These are phyloP conservation scores for Parachlorella kessleri DNA, from an alignment of 139 green algal species.

Conservation along the genomic window DNA sequence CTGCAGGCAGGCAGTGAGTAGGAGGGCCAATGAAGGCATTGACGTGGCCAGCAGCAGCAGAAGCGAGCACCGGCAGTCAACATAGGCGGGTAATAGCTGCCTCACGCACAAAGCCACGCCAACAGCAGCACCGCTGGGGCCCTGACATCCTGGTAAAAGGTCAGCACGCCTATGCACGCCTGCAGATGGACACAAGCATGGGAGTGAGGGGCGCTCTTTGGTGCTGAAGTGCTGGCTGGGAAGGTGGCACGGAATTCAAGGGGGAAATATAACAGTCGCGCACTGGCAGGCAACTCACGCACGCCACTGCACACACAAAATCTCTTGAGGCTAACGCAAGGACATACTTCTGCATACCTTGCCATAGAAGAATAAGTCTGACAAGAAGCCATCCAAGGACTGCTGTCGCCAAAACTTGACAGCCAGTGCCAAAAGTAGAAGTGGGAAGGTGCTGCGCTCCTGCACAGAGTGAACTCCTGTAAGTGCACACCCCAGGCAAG, in stretches of 20 bases:
- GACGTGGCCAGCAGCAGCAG: not conserved
- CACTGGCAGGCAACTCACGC: too few relatives aligned
- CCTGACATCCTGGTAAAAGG: not conserved
- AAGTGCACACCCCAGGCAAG: too few relatives aligned
- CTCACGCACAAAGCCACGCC: not conserved
- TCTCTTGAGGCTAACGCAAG: too few relatives aligned
- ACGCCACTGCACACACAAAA: too few relatives aligned
- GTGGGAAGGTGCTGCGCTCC: constrained; percentile 21
- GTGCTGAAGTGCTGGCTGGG: too few relatives aligned
- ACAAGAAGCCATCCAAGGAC: constrained; percentile 30
- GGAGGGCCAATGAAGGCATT: not conserved
- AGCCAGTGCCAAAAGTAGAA: constrained; percentile 8
- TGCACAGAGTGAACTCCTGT: too few relatives aligned
- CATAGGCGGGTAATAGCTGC: not conserved
- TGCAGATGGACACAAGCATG: too few relatives aligned
- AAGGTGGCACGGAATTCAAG: too few relatives aligned
- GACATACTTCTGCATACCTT: too few relatives aligned
- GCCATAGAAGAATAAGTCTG: constrained; percentile 24
- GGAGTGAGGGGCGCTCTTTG: too few relatives aligned
- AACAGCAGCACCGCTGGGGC: not conserved
- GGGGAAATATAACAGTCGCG: too few relatives aligned
- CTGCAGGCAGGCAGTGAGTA: not conserved
- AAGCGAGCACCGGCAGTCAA: not conserved
- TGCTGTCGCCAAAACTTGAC: constrained; percentile 30
- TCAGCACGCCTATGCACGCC: not conserved